Evolutionary conservation across 768 basidiomycete species (phyloP).

Genomic region (Pleurotus platypus): DNA sequence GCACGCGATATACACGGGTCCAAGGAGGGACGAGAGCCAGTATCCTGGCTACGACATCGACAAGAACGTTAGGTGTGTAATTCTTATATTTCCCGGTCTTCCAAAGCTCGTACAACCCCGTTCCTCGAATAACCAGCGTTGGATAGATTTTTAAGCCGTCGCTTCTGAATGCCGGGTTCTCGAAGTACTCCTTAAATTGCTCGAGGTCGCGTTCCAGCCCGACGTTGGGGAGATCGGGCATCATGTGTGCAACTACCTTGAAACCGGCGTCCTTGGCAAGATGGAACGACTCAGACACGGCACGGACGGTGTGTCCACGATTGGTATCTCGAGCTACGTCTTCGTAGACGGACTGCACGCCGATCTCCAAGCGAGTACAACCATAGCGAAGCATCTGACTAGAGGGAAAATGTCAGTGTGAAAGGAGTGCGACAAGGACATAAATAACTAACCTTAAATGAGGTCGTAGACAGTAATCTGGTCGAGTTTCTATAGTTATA

Average conservation of each 20-base stretch:
- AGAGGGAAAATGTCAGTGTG: conserved; percentile 5
- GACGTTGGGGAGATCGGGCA: conserved; percentile 98
- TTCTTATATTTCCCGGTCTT: conserved; percentile 97
- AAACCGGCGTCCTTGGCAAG: conserved; percentile 98
- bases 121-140: conserved; percentile 95
- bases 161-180: conserved; percentile 95
- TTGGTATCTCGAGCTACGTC: conserved; percentile 99
- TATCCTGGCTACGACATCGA: conserved; percentile 95
- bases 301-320: conserved; percentile 96
- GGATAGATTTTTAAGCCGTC: conserved; percentile 99
- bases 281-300: conserved; percentile 95
- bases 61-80: conserved; percentile 97
- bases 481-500: conserved; percentile 97
- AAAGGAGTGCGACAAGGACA: neutral
- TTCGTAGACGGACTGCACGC: conserved; percentile 98
- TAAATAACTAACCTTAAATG: conserved; percentile 68
- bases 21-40: conserved; percentile 96
- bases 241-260: conserved; percentile 99
- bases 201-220: conserved; percentile 96
- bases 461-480: conserved; percentile 96
- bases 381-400: conserved; percentile 99
- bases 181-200: conserved; percentile 99
- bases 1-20: conserved; percentile 98
- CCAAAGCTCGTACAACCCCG: conserved; percentile 95
- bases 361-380: conserved; percentile 96